A percentile compares a stretch with the other conserved stretches of the same genome.
These are phyloP conservation scores for Discostella pseudostelligera DNA, from an alignment of 108 stramenopile species.

Conservation along the genomic window DNA sequence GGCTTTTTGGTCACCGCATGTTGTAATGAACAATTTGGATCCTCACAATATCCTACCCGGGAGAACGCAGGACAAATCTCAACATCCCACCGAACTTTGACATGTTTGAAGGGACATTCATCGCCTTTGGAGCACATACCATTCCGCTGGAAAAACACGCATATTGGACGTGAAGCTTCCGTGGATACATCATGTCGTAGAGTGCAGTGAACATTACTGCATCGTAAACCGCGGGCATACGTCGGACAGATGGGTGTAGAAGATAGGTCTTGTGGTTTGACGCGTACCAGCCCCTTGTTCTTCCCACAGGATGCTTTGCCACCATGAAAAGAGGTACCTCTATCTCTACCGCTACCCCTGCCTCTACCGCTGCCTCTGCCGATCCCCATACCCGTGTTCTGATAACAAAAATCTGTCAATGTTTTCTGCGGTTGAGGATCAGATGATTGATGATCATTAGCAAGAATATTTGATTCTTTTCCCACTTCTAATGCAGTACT, in stretches of 20 bases:
- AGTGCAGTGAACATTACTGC: conserved; percentile 61
- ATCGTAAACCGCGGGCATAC: conserved; percentile 59
- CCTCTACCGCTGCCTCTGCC: conserved; percentile 15
- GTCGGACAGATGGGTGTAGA: conserved; percentile 63
- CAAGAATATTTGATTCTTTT: neutral
- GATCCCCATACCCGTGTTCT: conserved; percentile 44
- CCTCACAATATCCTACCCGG: conserved; percentile 62
- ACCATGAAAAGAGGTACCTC: neutral
- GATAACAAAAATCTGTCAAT: conserved; percentile 64
- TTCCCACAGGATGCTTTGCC: conserved; percentile 5
- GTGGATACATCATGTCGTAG: conserved; percentile 74
- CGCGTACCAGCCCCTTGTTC: conserved; percentile 68
- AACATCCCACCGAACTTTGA: conserved; percentile 63
- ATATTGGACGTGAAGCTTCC: conserved; percentile 72
- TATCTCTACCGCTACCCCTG: neutral
- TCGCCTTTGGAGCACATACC: conserved; percentile 77
- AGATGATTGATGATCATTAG: neutral
- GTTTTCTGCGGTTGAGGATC: conserved; percentile 25
- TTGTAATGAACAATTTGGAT: conserved; percentile 54
- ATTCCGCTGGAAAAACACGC: conserved; percentile 74
- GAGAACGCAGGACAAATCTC: conserved; percentile 67
- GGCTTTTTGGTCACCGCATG: conserved; percentile 40
- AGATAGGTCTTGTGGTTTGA: conserved; percentile 40
- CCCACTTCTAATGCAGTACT: neutral
- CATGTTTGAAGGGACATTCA: conserved; percentile 70